Base-by-base conservation (phyloP, 73 alveolate species). In the Paramecium tetraurelia region DNA sequence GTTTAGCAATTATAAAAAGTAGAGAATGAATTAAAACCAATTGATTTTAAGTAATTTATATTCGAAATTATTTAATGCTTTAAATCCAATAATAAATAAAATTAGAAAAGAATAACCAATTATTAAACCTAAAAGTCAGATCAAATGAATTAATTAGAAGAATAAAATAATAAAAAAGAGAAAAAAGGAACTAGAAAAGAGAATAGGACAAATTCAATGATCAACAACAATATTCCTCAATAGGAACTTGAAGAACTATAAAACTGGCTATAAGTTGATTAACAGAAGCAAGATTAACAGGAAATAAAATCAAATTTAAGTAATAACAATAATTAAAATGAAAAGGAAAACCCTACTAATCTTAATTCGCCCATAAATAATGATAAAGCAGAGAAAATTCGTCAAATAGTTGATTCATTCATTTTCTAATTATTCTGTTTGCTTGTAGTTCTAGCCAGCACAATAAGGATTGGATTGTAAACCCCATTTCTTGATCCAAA, bases 401-500 rank as follows among this genome's bases (percentile, higher is more conserved):
- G n/a, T 0, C 0, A 0, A 12, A 20, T 77, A 16, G 48, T 77
- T 27, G 89, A 77, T 35, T 27, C 89, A 2, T 27, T 35, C 20
- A 11, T 20, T 0, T 77, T 38, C 40, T 5, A 44, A 41, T 11
- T 59, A 71, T 36, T 71, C 29, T 11, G 9, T 8, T 33, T 71
- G 7, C 2, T 71, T 0, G 18, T 71, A 7, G 58, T 33, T 29
- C 7, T 71, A 1, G 86, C 59, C 7, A 71, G 59, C 29, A 38
- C 72, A 14, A 77, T 77, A 6, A 35, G 89, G 1, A 8, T 77
- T 16, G 89, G 71, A 18, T 0, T 77, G 21, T 0, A 14, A 38
- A 77, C 68, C 0, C 89, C 89, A n/a, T 38, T 41, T 18, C 38
- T 41, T n/a, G 70, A 77, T 40, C 89, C 89, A 38, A 18, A 77